phyloP scores from a whole-genome alignment of 805 yeast species.

The Yarrowia keelungensis region DNA sequence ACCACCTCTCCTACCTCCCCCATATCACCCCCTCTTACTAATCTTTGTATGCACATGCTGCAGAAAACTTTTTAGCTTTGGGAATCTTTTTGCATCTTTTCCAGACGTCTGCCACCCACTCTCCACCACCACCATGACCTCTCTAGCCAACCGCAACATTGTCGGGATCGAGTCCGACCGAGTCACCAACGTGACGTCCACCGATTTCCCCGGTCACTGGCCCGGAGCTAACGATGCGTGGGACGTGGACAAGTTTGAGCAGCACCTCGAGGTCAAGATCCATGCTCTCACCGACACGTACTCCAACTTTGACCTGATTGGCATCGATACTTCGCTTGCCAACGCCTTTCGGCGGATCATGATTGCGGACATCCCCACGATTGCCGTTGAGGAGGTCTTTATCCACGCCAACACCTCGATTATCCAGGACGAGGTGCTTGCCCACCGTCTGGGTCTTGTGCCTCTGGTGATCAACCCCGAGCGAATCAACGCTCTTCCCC shows the following conservation, averaged over 20 bases:
- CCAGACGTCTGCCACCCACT: too few species aligned
- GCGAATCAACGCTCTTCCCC: constrained; percentile 72
- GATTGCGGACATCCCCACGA: constrained; percentile 96
- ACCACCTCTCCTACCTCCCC: not conserved
- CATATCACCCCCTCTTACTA: not conserved
- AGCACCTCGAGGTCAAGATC: constrained; percentile 68
- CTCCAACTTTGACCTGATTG: constrained; percentile 85
- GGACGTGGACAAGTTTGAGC: constrained; percentile 81
- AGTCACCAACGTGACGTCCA: constrained; percentile 82
- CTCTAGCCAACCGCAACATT: constrained; percentile 54
- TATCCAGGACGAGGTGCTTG: constrained; percentile 94
- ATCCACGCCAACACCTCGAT: constrained; percentile 95
- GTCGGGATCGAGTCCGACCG: constrained; percentile 90
- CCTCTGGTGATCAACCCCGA: constrained; percentile 95
- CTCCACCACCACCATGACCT: constrained; percentile 7
- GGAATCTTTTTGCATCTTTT: not conserved
- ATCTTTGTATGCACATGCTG: constrained; percentile 18
- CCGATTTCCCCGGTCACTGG: constrained; percentile 90
- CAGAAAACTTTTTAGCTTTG: constrained; percentile 32
- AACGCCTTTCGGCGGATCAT: constrained; percentile 96
- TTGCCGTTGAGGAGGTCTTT: constrained; percentile 91
- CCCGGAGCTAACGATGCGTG: constrained; percentile 72
- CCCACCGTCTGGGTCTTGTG: constrained; percentile 91
- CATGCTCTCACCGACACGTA: constrained; percentile 63
- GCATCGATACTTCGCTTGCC: constrained; percentile 89